Evolutionary conservation across 2,329 filamentous ascomycete genomes (phyloP), one percentile per base, ranked within the genome.

Genomic region (Neonectria ditissima): DNA sequence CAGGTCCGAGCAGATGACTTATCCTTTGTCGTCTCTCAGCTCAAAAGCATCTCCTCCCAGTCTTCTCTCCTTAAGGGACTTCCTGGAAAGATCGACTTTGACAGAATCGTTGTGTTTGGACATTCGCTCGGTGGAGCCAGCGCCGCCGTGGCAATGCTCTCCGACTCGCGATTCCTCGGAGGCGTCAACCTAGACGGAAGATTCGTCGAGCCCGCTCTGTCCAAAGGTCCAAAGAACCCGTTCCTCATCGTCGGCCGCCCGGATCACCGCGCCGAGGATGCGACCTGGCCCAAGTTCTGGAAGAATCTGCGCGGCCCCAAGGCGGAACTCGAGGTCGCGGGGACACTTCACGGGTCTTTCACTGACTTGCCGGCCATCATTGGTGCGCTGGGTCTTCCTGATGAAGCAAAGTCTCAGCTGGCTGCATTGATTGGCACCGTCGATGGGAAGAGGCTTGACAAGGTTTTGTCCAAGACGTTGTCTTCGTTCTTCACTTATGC

Each of bases 111-210:
- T 1, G 74, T 79, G 5, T 78, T 78, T 4, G 81, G 82, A 0
- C 79, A 81, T 51, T 82, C 80, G 0, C 69, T 81, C 4, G 80
- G 80, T 1, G 80, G 79, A 0, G 77, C 80, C 1, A 74, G 78
- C 1, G 71, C 80, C 0, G 79, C 79, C 0, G 70, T 72, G 1
- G 75, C 76, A 1, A 67, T 77, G 53, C 48, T 75, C 3, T 55
- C 59, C 2, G 78, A 82, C 48, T 57, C 59, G 0, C 66, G 78
- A 2, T 73, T 83, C 57, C 59, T 66, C 0, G 80, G 74, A 0
- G 82, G 80, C 4, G 66, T 82, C 2, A 74, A 82, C 50, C 28
- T 84, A 9, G 82, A 84, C 63, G 82, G 82, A 5, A 61, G 65
- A 1, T 54, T 82, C 0, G 73, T 75, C 41, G 73, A 74, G 3